Evolutionary conservation across 306 rosid genomes (phyloP).

Genomic region (Acacia acuminata): DNA sequence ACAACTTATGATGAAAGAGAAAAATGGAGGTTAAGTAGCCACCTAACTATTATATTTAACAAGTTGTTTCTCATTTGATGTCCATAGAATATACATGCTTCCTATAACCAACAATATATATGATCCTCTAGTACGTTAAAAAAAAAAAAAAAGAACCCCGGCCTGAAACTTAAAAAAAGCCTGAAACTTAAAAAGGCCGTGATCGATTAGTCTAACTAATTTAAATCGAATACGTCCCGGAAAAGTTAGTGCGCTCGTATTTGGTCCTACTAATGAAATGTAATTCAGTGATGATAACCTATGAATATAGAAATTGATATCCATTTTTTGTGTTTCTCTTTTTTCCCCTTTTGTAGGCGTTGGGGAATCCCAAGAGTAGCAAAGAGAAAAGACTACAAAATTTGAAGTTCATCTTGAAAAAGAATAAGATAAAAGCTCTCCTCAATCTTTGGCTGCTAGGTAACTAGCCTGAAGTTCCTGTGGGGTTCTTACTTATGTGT

Average conservation of each 20-base stretch:
- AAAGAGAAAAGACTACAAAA: background rate
- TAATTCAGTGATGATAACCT: background rate
- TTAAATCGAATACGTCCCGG: background rate
- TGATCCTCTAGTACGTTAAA: background rate
- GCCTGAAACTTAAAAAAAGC: background rate
- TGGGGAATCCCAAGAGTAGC: background rate
- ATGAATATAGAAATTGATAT: background rate
- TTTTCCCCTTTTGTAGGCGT: background rate
- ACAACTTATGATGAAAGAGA: too few relatives aligned
- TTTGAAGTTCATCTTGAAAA: conserved; percentile 46
- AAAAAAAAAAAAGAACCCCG: background rate
- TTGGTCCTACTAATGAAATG: background rate
- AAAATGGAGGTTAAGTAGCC: too few relatives aligned
- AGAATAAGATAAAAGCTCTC: conserved; percentile 41
- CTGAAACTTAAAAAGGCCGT: too few relatives aligned
- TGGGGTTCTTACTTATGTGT: background rate
- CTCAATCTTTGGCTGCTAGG: background rate
- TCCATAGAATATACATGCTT: too few relatives aligned
- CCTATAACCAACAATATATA: background rate
- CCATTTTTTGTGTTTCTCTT: background rate
- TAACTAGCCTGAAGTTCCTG: background rate
- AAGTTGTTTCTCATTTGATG: too few relatives aligned
- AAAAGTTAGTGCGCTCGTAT: background rate
- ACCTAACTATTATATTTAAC: too few relatives aligned
- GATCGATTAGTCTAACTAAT: background rate